Conservation (phyloP, 2,329 filamentous ascomycete genomes). For the Metarhizium rileyi region DNA sequence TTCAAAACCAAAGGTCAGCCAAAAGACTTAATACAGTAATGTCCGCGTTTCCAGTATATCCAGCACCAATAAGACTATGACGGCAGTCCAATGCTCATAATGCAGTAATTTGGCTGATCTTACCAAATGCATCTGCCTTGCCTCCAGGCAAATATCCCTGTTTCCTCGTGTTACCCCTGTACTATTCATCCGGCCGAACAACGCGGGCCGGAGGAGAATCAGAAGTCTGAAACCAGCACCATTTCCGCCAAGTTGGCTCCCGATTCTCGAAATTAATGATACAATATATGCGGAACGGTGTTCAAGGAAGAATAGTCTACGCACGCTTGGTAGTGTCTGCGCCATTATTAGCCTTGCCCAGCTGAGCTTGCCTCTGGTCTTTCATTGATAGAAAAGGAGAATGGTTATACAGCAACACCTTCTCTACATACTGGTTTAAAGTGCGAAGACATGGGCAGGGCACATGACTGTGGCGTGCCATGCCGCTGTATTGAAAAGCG, state of each 20-base stretch:
- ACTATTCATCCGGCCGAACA: conserved; percentile 5
- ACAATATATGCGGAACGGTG: neutral
- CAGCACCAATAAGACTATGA: neutral
- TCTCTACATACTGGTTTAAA: neutral
- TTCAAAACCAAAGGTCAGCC: neutral
- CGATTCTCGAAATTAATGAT: neutral
- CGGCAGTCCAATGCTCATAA: neutral
- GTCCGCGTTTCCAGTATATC: neutral
- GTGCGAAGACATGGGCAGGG: neutral
- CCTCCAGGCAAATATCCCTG: conserved; percentile 4
- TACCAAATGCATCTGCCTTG: neutral
- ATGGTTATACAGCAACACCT: neutral
- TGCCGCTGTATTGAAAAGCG: neutral
- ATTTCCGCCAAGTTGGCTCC: neutral
- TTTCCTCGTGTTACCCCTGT: conserved; percentile 8
- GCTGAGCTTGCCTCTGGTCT: neutral
- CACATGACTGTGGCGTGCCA: neutral
- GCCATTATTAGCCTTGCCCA: neutral
- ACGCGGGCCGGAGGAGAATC: neutral
- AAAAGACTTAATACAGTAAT: neutral
- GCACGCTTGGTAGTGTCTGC: neutral
- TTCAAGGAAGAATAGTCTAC: neutral
- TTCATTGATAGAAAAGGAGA: neutral
- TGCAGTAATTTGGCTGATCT: neutral
- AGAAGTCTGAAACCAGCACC: conserved; percentile 1